Conservation (phyloP, 805 yeast genomes). For the Candida silvicultrix region DNA sequence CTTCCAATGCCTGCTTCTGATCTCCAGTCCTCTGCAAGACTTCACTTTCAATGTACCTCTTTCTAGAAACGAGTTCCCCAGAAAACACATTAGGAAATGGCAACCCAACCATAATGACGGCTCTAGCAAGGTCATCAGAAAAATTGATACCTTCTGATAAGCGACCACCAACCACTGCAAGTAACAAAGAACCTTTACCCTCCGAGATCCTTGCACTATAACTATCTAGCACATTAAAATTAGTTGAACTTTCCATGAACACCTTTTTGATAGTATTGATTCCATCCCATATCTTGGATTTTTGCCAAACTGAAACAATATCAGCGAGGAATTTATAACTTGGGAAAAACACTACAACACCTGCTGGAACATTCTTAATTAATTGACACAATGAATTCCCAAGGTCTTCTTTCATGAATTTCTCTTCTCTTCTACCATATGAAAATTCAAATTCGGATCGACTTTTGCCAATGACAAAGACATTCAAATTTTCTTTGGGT, state of each 20-base stretch:
- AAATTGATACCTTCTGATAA: constrained; percentile 93
- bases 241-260: constrained; percentile 54
- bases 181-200: constrained; percentile 53
- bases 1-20: constrained; percentile 35
- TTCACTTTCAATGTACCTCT: constrained; percentile 52
- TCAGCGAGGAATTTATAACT: constrained; percentile 66
- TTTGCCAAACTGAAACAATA: constrained; percentile 50
- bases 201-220: constrained; percentile 40
- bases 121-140: constrained; percentile 80
- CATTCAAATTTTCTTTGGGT: constrained; percentile 61
- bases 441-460: constrained; percentile 51
- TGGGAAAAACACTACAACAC: constrained; percentile 79
- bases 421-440: constrained; percentile 51
- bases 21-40: constrained; percentile 44
- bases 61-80: constrained; percentile 73
- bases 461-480: constrained; percentile 39
- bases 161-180: constrained; percentile 90
- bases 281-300: constrained; percentile 22
- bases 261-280: constrained; percentile 37
- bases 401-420: constrained; percentile 37
- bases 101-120: constrained; percentile 78
- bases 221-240: constrained; percentile 37
- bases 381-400: constrained; percentile 44
- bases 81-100: constrained; percentile 85
- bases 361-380: constrained; percentile 49